Percentiles rank a stretch among this genome's conserved stretches.
These are phyloP conservation scores for Candida dendrica DNA, from an alignment of 805 yeast genomes.

Conservation along the genomic window DNA sequence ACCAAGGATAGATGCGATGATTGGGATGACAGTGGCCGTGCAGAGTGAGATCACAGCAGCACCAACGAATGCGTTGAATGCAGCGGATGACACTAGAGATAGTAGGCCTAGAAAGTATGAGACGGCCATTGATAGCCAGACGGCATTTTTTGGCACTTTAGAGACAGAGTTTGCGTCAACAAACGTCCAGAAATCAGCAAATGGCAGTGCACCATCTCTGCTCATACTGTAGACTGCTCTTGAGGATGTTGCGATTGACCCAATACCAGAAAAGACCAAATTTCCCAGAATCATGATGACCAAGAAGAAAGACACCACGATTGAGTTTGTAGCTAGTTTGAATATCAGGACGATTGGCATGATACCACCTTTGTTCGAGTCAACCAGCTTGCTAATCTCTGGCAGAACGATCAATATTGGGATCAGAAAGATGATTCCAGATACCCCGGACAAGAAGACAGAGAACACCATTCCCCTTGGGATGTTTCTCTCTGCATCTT, in stretches of 20 bases:
- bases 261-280: constrained; percentile 68
- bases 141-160: constrained; percentile 64
- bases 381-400: constrained; percentile 48
- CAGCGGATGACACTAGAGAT: constrained; percentile 63
- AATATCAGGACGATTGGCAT: constrained; percentile 77
- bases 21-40: constrained; percentile 72
- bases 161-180: constrained; percentile 50
- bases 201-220: constrained; percentile 76
- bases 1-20: constrained; percentile 51
- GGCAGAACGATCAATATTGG: constrained; percentile 72
- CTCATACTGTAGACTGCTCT: constrained; percentile 79
- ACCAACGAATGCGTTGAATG: constrained; percentile 80
- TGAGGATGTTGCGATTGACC: constrained; percentile 74
- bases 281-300: constrained; percentile 64
- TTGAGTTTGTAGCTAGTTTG: constrained; percentile 62
- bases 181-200: constrained; percentile 53
- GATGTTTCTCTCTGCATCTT: constrained; percentile 63
- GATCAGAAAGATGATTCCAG: constrained; percentile 64
- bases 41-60: constrained; percentile 72
- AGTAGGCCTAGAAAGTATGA: constrained; percentile 55
- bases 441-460: constrained; percentile 54
- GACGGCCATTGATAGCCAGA: constrained; percentile 55
- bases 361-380: constrained; percentile 56
- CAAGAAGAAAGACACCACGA: constrained; percentile 59
- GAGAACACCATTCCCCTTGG: constrained; percentile 68